Conservation (phyloP, 108 stramenopile species). For the Nitzschia sp. region DNA sequence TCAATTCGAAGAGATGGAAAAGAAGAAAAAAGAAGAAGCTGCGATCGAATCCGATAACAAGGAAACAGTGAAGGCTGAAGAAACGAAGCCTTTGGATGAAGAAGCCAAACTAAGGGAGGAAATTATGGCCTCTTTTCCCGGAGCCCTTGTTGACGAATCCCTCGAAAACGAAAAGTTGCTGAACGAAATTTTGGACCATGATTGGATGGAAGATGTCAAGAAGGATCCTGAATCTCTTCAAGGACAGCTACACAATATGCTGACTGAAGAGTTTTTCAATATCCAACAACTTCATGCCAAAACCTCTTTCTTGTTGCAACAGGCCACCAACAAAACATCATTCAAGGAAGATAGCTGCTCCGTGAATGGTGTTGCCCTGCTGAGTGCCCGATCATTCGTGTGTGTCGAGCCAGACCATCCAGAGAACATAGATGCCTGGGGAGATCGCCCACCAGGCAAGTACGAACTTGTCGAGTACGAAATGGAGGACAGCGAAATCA, state of each 20-base stretch:
- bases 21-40: not conserved
- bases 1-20: constrained; percentile 2
- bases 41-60: not conserved
- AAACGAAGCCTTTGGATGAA: constrained; percentile 7
- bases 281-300: constrained; percentile 31
- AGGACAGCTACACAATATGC: constrained; percentile 42
- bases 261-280: constrained; percentile 40
- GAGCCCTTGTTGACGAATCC: not conserved
- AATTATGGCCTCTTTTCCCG: constrained; percentile 2
- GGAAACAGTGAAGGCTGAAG: constrained; percentile 13
- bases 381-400: constrained; percentile 49
- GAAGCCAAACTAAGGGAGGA: constrained; percentile 2
- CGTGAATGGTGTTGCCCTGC: constrained; percentile 43
- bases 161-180: constrained; percentile 5
- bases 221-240: constrained; percentile 47
- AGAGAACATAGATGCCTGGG: constrained; percentile 6
- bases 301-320: constrained; percentile 35
- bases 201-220: constrained; percentile 48
- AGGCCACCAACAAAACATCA: constrained; percentile 3
- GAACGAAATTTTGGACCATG: constrained; percentile 26
- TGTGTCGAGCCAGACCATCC: constrained; percentile 8
- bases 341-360: constrained; percentile 41
- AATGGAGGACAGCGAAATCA: constrained; percentile 9
- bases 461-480: constrained; percentile 34
- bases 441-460: not conserved